Conservation (phyloP, 1,284 basidiomycete genomes). For the Heterobasidion occidentale region DNA sequence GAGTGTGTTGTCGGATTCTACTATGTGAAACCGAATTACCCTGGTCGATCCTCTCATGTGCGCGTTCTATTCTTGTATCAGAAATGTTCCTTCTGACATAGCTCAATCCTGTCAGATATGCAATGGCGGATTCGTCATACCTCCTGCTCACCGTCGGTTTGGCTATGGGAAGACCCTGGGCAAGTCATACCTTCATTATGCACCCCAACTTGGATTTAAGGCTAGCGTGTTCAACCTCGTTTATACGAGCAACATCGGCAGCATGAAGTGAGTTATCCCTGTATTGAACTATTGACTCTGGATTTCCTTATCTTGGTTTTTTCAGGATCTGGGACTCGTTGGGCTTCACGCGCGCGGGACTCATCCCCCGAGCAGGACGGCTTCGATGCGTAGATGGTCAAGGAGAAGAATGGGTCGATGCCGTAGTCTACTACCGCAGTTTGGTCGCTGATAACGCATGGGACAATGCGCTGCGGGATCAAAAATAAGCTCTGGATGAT, state of each 20-base stretch:
- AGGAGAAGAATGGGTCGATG: constrained; percentile 85
- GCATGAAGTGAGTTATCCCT: constrained; percentile 42
- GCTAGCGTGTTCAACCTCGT: constrained; percentile 94
- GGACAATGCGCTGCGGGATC: neutral
- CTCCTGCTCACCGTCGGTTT: constrained; percentile 53
- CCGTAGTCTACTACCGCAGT: constrained; percentile 79
- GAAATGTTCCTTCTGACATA: neutral
- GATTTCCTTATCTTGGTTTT: neutral
- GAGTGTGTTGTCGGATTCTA: constrained; percentile 75
- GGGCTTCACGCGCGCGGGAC: constrained; percentile 76
- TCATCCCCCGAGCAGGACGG: constrained; percentile 81
- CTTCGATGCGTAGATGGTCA: constrained; percentile 56
- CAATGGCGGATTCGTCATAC: constrained; percentile 87
- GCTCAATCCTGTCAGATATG: constrained; percentile 50
- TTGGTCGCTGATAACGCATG: constrained; percentile 29
- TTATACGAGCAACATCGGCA: constrained; percentile 75
- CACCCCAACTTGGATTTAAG: constrained; percentile 73
- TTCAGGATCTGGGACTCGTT: constrained; percentile 78
- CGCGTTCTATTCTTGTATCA: constrained; percentile 20
- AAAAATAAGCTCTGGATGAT: too few species aligned
- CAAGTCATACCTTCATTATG: constrained; percentile 77
- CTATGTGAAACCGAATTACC: constrained; percentile 91
- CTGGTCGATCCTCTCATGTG: constrained; percentile 88
- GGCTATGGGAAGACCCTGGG: constrained; percentile 75
- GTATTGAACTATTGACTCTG: neutral